A percentile compares a stretch with the other conserved stretches of the same genome.
Evolutionary conservation across 2,329 filamentous ascomycete species (phyloP).

Genomic region (Shiraia sp.): DNA sequence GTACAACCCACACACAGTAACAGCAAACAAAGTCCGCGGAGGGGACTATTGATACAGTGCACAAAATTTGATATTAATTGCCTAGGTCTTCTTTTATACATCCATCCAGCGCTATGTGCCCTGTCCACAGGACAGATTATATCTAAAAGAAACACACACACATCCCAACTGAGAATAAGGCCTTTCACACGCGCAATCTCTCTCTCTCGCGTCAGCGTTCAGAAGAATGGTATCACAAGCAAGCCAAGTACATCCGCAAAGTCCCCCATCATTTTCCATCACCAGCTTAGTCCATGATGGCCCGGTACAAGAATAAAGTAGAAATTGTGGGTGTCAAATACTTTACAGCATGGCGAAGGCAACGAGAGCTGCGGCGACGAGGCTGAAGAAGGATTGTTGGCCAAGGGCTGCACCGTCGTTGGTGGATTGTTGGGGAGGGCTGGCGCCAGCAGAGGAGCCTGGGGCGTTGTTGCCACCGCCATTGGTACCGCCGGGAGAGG

Average conservation of each 20-base stretch:
- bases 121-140: too few relatives aligned
- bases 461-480: constrained; percentile 7
- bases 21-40: not conserved
- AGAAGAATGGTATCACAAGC: constrained; percentile 13
- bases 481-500: constrained; percentile 7
- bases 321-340: not conserved
- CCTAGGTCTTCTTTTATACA: too few relatives aligned
- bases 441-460: constrained; percentile 14
- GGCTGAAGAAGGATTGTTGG: constrained; percentile 28
- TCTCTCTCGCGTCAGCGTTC: constrained; percentile 6
- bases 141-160: not conserved
- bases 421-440: constrained; percentile 29
- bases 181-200: constrained; percentile 3
- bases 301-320: not conserved
- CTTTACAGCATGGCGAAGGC: constrained; percentile 32
- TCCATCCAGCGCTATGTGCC: too few relatives aligned
- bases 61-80: too few relatives aligned
- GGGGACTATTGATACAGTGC: not conserved
- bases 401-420: constrained; percentile 29
- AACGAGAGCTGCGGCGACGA: constrained; percentile 30
- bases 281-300: not conserved
- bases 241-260: not conserved
- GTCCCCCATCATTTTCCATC: not conserved
- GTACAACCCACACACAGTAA: not conserved
- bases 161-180: constrained; percentile 1